A percentile compares a stretch with the other conserved stretches of the same genome.
Evolutionary conservation across 2,329 filamentous ascomycete genomes (phyloP).

Genomic region (Diaporthe eres): DNA sequence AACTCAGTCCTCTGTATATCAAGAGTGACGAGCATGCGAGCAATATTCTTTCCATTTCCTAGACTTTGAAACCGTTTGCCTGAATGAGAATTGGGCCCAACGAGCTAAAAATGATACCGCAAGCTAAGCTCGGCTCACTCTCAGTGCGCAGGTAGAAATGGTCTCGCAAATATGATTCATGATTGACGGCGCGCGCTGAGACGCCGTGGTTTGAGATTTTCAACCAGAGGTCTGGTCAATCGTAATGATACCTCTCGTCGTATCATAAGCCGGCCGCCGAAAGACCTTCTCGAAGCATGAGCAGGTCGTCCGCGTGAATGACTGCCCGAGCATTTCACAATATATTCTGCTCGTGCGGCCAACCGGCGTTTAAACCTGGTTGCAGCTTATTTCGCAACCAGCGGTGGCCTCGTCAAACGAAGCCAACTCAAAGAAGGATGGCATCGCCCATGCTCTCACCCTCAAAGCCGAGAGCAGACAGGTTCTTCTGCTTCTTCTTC

Average conservation of each 20-base stretch:
- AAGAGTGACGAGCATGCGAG: neutral
- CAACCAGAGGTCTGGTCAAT: conserved; percentile 21
- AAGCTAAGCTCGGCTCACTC: neutral
- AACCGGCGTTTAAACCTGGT: conserved; percentile 35
- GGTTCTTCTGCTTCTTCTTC: conserved; percentile 78
- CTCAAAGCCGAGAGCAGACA: conserved; percentile 87
- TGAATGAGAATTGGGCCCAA: neutral
- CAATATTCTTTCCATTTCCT: neutral
- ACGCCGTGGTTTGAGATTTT: conserved; percentile 25
- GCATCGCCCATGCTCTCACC: conserved; percentile 83
- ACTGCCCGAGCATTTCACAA: conserved; percentile 63
- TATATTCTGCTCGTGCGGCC: conserved; percentile 58
- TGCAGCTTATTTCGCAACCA: conserved; percentile 38
- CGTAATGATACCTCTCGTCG: conserved; percentile 39
- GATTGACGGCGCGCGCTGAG: conserved; percentile 11
- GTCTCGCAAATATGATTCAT: neutral
- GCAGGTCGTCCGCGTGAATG: conserved; percentile 37
- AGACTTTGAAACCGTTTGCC: neutral
- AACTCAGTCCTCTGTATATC: too few species aligned
- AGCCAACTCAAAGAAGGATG: conserved; percentile 70
- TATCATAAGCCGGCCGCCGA: conserved; percentile 42
- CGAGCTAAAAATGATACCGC: neutral
- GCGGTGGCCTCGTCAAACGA: conserved; percentile 31
- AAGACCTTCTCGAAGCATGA: conserved; percentile 1
- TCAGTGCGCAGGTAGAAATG: neutral